phyloP scores from a whole-genome alignment of 1,284 basidiomycete species.

The Sporisorium scitamineum region DNA sequence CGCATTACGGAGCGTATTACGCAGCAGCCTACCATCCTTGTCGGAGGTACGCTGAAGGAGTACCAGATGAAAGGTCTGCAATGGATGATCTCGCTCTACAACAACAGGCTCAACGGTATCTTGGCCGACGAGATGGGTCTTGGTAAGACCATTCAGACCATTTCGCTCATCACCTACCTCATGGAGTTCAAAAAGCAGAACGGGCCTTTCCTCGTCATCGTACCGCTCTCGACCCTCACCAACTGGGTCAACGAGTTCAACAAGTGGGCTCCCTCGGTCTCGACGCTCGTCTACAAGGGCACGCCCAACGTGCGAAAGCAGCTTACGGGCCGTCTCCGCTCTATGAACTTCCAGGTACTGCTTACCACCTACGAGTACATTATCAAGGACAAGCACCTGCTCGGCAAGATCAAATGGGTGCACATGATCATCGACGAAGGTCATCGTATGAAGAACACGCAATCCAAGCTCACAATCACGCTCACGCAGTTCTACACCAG shows the following conservation, averaged over 20 bases:
- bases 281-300: slow-evolving; percentile 68
- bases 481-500: slow-evolving; percentile 93
- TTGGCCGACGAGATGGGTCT: slow-evolving; percentile 70
- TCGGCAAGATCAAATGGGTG: slow-evolving; percentile 69
- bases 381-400: slow-evolving; percentile 69
- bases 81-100: slow-evolving; percentile 70
- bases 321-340: slow-evolving; percentile 58
- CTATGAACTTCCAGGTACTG: slow-evolving; percentile 67
- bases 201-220: slow-evolving; percentile 69
- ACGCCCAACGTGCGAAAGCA: slow-evolving; percentile 66
- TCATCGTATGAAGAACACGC: slow-evolving; percentile 99
- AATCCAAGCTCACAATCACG: slow-evolving; percentile 92
- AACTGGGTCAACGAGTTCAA: slow-evolving; percentile 69
- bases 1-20: slow-evolving; percentile 88
- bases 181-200: slow-evolving; percentile 69
- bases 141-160: slow-evolving; percentile 69
- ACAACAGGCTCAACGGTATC: slow-evolving; percentile 69
- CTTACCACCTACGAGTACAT: slow-evolving; percentile 70
- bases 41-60: slow-evolving; percentile 71
- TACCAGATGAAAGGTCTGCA: slow-evolving; percentile 70
- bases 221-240: slow-evolving; percentile 68
- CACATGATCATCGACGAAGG: slow-evolving; percentile 74
- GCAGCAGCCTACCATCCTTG: slow-evolving; percentile 83
- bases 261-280: slow-evolving; percentile 68
- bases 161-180: slow-evolving; percentile 69